phyloP scores from a whole-genome alignment of 2,329 filamentous ascomycete species.

The Calonectria multiphialidica region DNA sequence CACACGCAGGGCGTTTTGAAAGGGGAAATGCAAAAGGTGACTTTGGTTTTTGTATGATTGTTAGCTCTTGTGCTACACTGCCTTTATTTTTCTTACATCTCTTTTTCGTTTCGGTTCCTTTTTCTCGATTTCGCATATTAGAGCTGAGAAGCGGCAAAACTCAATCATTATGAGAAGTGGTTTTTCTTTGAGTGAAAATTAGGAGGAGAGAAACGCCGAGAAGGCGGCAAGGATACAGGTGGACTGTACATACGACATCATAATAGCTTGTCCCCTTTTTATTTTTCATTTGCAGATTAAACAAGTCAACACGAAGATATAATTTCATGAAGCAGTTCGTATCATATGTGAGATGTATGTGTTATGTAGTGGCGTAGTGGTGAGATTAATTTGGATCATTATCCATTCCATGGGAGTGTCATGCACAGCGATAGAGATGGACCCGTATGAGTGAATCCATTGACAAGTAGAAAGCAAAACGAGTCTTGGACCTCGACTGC shows the following conservation, averaged over 20 bases:
- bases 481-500: neutral
- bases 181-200: conserved; percentile 34
- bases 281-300: conserved; percentile 42
- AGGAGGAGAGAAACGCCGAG: conserved; percentile 2
- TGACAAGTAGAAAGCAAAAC: neutral
- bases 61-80: conserved; percentile 37
- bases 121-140: conserved; percentile 43
- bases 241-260: conserved; percentile 42
- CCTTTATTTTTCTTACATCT: conserved; percentile 36
- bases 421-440: no score
- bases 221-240: conserved; percentile 20
- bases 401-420: neutral
- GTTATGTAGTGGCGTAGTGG: neutral
- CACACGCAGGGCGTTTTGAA: conserved; percentile 50
- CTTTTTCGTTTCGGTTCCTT: conserved; percentile 38
- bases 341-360: neutral
- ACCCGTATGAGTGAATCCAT: neutral
- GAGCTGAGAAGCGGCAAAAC: conserved; percentile 44
- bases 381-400: neutral
- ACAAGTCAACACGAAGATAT: conserved; percentile 37
- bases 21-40: conserved; percentile 42
- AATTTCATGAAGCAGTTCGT: conserved; percentile 15
- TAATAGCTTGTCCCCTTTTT: conserved; percentile 41
- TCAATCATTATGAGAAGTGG: conserved; percentile 43
- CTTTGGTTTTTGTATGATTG: conserved; percentile 40